Evolutionary conservation across 2,329 filamentous ascomycete genomes (phyloP), one percentile per base, ranked within the genome.

Genomic region (Coleophoma cylindrospora): DNA sequence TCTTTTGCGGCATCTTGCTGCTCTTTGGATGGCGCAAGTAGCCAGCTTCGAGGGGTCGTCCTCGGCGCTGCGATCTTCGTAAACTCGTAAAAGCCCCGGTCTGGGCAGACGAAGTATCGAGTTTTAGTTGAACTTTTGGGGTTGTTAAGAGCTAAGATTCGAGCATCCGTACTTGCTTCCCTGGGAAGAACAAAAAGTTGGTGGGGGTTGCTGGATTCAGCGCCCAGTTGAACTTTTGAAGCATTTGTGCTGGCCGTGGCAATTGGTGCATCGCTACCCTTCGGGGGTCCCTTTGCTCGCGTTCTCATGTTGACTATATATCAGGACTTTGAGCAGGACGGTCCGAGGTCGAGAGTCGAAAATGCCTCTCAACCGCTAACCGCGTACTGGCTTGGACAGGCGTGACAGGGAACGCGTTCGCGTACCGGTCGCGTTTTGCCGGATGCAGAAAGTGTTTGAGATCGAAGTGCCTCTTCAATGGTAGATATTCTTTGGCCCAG

Each of bases 41-140:
- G 67, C 83, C 82, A 87, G 60, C 83, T 86, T 48, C 77, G 72
- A 3, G 82, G 81, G 1, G 68, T 71, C 4, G 73, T 68, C 48
- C 74, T 76, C 10, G 79, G 76, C 0, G 75, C 72, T 2, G 74
- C 66, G 54, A 85, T 72, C 57, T 70, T 76, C 34, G 75, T 85
- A 62, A 87, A 83, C 60, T 87, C 84, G 69, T 81, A 83, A 53
- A 86, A 74, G 50, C 82, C 83, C 1, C 74, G 75, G 46, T 79
- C 66, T 3, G 81, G 80, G 56, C 83, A 86, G 33, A 81, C 72
- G 13, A 87, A 71, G 62, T 84, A 87, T 58, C 82, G 75, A 7
- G 77, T 73, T 3, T 79, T 75, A 33, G 71, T 74, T 15, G 66
- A 66, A 57, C 75, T 75, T 59, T 80, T 74, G 4, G 83, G 82